phyloP scores from a whole-genome alignment of 2,329 filamentous ascomycete species.

The Neonectria ditissima region DNA sequence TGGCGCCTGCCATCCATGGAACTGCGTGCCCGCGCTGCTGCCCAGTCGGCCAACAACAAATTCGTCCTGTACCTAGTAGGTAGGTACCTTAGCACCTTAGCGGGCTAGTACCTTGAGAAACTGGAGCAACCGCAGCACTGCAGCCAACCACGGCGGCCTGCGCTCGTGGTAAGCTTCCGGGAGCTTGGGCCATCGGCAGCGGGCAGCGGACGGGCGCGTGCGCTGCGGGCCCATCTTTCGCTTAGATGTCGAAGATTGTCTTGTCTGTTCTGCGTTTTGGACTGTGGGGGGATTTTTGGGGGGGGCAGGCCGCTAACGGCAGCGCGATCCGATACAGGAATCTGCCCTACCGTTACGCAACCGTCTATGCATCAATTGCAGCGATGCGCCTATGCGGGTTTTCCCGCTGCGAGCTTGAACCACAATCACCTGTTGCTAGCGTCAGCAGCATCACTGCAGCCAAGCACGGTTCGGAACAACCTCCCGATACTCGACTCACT shows the following conservation, averaged over 20 bases:
- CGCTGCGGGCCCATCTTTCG: conserved; percentile 37
- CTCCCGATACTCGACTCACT: not conserved
- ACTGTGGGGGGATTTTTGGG: conserved; percentile 26
- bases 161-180: conserved; percentile 43
- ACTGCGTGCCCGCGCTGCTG: no score
- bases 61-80: not conserved
- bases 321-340: conserved; percentile 15
- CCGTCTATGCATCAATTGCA: conserved; percentile 44
- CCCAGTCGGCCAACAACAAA: not conserved
- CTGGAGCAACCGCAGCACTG: conserved; percentile 12
- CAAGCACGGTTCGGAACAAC: not conserved
- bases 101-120: conserved; percentile 12
- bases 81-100: not conserved
- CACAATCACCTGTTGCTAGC: conserved; percentile 9
- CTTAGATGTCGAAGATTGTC: conserved; percentile 24
- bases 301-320: no score
- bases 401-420: not conserved
- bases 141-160: conserved; percentile 41
- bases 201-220: conserved; percentile 28
- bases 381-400: conserved; percentile 37
- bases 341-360: conserved; percentile 14
- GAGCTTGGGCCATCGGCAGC: conserved; percentile 48
- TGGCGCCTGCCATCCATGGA: conserved; percentile 3
- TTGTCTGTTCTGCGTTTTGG: conserved; percentile 19
- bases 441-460: conserved; percentile 1